Percentiles rank a stretch among this genome's conserved stretches.
Conservation (phyloP, 139 green algal genomes). For the Auxenochlorella protothecoides region DNA sequence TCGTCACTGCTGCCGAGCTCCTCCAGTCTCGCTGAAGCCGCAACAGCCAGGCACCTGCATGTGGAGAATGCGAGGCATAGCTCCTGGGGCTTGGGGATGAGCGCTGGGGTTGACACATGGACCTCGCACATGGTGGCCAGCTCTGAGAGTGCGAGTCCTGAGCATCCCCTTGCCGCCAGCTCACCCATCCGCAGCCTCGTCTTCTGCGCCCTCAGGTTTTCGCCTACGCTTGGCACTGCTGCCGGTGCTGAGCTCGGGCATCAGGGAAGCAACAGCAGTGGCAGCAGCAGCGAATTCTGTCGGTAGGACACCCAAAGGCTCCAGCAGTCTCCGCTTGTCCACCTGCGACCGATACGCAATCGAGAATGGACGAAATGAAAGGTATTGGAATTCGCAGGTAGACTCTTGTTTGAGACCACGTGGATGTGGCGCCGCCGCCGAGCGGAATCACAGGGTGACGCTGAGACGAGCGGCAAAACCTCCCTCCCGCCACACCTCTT, state of each 20-base stretch:
- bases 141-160: neutral
- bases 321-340: constrained; percentile 12
- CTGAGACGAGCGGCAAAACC: neutral
- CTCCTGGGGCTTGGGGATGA: too few relatives aligned
- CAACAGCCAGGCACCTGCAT: neutral
- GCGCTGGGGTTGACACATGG: too few relatives aligned
- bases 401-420: neutral
- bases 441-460: neutral
- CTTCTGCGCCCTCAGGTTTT: constrained; percentile 2
- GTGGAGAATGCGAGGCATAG: neutral
- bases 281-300: constrained; percentile 6
- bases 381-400: neutral
- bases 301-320: constrained; percentile 10
- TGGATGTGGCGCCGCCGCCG: neutral
- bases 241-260: constrained; percentile 7
- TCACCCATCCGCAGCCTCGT: neutral
- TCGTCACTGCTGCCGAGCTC: constrained; percentile 11
- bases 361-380: too few relatives aligned
- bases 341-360: neutral
- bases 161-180: neutral
- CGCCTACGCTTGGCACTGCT: constrained; percentile 1
- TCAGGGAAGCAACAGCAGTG: neutral
- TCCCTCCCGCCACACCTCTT: neutral
- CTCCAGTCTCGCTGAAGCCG: neutral
- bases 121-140: too few relatives aligned